A percentile compares a stretch with the other conserved stretches of the same genome.
Evolutionary conservation across 345 rosid genomes (phyloP).

Genomic region (Eucalyptus sp.): DNA sequence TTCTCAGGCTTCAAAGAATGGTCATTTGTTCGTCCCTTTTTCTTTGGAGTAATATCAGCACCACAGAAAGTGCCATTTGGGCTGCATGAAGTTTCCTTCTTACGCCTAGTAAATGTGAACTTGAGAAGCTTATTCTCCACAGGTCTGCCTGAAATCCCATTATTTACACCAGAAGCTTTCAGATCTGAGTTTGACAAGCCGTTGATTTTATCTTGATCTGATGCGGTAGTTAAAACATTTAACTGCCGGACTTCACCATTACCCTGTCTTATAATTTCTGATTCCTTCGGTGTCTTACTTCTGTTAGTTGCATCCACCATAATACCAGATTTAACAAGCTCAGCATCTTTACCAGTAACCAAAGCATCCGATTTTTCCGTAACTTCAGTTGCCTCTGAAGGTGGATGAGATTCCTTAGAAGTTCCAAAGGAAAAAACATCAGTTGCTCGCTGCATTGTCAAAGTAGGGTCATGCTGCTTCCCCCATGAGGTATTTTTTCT

Average conservation of each 20-base stretch:
- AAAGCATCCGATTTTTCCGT: not conserved
- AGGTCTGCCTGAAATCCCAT: conserved; percentile 1
- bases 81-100: not conserved
- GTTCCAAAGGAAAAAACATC: not conserved
- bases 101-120: not conserved
- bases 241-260: conserved; percentile 6
- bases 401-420: not conserved
- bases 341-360: not conserved
- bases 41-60: not conserved
- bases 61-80: not conserved
- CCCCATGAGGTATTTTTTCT: conserved; percentile 1
- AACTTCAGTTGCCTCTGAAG: not conserved
- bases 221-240: conserved; percentile 13
- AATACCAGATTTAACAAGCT: not conserved
- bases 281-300: conserved; percentile 1
- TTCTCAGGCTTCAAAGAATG: not conserved
- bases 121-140: conserved; percentile 26
- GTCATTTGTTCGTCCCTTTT: not conserved
- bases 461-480: not conserved
- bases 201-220: conserved; percentile 4
- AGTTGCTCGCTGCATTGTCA: not conserved
- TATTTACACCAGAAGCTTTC: conserved; percentile 21
- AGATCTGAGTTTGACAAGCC: not conserved
- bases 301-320: not conserved
- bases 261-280: conserved; percentile 13